phyloP scores from a whole-genome alignment of 192 early-diverging fungal genomes.

The Phycomyces blakesleeanus region DNA sequence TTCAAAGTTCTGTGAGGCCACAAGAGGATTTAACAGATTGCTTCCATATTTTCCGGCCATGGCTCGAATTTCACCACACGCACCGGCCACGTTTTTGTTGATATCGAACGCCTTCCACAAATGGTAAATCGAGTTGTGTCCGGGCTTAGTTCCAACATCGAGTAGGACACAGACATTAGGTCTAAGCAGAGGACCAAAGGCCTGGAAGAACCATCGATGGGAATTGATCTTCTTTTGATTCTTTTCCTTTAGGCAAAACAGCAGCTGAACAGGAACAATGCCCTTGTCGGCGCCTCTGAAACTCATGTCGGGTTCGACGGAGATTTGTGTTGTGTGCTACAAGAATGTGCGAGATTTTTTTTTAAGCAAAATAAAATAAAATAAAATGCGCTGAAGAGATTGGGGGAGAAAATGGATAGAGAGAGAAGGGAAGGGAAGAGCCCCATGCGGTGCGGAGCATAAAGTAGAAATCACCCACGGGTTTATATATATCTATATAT shows the following conservation, averaged over 20 bases:
- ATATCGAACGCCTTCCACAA: conserved; percentile 77
- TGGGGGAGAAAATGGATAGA: no score
- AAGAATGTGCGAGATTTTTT: neutral
- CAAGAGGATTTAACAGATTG: conserved; percentile 61
- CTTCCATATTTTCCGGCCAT: conserved; percentile 47
- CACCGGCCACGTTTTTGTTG: conserved; percentile 67
- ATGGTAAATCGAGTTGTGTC: conserved; percentile 63
- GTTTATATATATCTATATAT: conserved; percentile 25
- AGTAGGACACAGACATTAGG: conserved; percentile 57
- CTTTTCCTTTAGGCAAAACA: conserved; percentile 90
- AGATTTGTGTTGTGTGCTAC: conserved; percentile 70
- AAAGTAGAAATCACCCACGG: neutral
- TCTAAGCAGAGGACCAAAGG: conserved; percentile 52
- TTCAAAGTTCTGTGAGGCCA: conserved; percentile 80
- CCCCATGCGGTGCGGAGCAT: neutral
- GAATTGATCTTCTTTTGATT: conserved; percentile 89
- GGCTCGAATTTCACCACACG: conserved; percentile 79
- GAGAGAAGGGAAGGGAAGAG: neutral
- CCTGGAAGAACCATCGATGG: conserved; percentile 72
- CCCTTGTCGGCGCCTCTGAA: conserved; percentile 61
- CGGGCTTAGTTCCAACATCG: conserved; percentile 81
- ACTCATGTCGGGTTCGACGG: conserved; percentile 66
- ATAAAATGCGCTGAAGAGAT: no score
- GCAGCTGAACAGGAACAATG: conserved; percentile 71
- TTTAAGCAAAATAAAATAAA: no score